Conservation (phyloP, 2,329 filamentous ascomycete species). For the Beauveria rudraprayagi region DNA sequence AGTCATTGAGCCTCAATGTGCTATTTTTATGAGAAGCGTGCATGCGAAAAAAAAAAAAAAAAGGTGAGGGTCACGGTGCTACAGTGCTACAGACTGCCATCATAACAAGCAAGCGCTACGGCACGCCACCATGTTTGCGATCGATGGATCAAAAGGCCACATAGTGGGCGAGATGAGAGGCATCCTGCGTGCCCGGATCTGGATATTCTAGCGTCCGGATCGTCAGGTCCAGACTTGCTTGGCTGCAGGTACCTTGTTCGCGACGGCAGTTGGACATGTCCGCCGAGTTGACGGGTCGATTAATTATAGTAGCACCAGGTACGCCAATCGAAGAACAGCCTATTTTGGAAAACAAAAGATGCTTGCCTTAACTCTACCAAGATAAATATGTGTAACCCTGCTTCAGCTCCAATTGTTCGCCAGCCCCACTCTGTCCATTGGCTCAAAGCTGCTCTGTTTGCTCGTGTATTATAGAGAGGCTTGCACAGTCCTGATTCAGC, state of each 20-base stretch:
- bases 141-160: conserved; percentile 16
- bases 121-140: neutral
- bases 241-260: neutral
- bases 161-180: conserved; percentile 22
- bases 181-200: conserved; percentile 3
- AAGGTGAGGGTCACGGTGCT: neutral
- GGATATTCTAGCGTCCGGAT: neutral
- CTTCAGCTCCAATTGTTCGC: neutral
- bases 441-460: neutral
- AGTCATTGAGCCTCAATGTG: neutral
- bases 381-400: neutral
- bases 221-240: conserved; percentile 8
- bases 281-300: conserved; percentile 21
- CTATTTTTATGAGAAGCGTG: neutral
- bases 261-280: neutral
- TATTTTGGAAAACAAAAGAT: neutral
- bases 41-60: neutral
- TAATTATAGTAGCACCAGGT: conserved; percentile 32
- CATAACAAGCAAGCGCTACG: neutral
- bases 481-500: conserved; percentile 20
- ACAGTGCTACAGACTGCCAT: too few relatives aligned
- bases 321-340: conserved; percentile 31
- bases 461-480: neutral
- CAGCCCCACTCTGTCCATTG: neutral
- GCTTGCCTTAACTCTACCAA: conserved; percentile 4